Evolutionary conservation across 176 grass and related monocot genomes (phyloP), one percentile per base, ranked within the genome.

Genomic region (Hyparrhenia diplandra): DNA sequence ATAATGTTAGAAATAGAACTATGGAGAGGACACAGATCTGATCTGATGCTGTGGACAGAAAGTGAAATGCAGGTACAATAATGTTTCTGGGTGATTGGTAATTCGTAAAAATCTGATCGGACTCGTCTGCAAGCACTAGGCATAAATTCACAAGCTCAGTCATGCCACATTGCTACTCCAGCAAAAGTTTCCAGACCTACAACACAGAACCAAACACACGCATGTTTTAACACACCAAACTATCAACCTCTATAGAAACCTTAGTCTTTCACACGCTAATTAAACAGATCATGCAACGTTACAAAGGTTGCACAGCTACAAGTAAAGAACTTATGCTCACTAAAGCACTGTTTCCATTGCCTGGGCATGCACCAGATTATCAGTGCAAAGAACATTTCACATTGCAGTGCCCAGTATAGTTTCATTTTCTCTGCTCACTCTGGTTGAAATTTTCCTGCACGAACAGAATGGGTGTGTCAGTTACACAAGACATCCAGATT

Each of bases 381-480:
- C 21, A 16, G 10, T 65, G 4, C n/a, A 10, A 42, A 36, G 28
- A 59, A 65, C 39, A 41, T 75, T 74, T 87, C 72, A 78, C 82
- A 84, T 78, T 17, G 17, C 80, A 57, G 75, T 74, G 64, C 80
- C 51, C 84, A 90, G 82, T 73, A 87, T 60, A 81, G 84, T 76
- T 84, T 91, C 78, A 51, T 40, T 82, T 24, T 63, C 86, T 84
- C 83, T 89, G 71, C 83, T 24, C 8, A 78, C 71, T 30, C 86
- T 91, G 63, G 80, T 73, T 67, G 87, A 90, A 63, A 89, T 71
- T 87, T 91, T 92, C 81, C 92, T 94, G 31, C 72, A 89, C 45
- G 34, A 87, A 37, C 23, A 59, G 64, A 79, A 79, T 17, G 32
- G 34, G 62, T 58, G n/a, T 42, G 83, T 69, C 61, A 82, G 39